Conservation (phyloP, 345 rosid genomes). For the Mangifera indica region DNA sequence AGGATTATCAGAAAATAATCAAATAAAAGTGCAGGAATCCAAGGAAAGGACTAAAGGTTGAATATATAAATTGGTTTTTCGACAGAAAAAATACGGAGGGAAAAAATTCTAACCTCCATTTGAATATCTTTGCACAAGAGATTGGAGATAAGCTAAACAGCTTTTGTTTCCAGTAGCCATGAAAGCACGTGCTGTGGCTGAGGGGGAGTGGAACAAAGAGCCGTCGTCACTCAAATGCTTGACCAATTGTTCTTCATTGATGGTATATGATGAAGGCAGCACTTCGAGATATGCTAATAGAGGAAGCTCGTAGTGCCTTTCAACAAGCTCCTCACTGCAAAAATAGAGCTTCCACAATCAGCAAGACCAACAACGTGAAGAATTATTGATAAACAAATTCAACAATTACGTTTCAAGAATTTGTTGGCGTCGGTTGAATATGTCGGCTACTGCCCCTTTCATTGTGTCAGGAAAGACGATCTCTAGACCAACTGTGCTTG, state of each 20-base stretch:
- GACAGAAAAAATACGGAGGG: not conserved
- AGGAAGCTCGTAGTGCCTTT: conserved; percentile 30
- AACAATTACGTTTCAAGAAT: conserved; percentile 40
- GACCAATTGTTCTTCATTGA: conserved; percentile 27
- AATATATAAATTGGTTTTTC: too few species aligned
- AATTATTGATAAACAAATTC: too few species aligned
- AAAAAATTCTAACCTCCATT: conserved; percentile 40
- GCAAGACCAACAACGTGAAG: too few species aligned
- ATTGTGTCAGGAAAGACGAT: conserved; percentile 26
- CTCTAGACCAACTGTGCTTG: conserved; percentile 36
- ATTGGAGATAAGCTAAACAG: conserved; percentile 46
- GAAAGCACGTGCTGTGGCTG: conserved; percentile 64
- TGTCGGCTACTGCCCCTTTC: conserved; percentile 7
- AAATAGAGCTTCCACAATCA: not conserved
- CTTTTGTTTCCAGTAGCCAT: conserved; percentile 48
- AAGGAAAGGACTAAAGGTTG: too few species aligned
- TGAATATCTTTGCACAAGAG: conserved; percentile 35
- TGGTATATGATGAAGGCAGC: conserved; percentile 24
- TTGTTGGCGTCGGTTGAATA: conserved; percentile 31
- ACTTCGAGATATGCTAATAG: conserved; percentile 54
- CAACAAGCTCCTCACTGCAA: conserved; percentile 43
- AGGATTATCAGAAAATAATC: not conserved
- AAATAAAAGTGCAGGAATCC: not conserved
- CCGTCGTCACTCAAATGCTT: conserved; percentile 40
- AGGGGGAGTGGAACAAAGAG: conserved; percentile 61